Conservation (phyloP, 2,329 filamentous ascomycete genomes). For the Dactylellina leptospora region DNA sequence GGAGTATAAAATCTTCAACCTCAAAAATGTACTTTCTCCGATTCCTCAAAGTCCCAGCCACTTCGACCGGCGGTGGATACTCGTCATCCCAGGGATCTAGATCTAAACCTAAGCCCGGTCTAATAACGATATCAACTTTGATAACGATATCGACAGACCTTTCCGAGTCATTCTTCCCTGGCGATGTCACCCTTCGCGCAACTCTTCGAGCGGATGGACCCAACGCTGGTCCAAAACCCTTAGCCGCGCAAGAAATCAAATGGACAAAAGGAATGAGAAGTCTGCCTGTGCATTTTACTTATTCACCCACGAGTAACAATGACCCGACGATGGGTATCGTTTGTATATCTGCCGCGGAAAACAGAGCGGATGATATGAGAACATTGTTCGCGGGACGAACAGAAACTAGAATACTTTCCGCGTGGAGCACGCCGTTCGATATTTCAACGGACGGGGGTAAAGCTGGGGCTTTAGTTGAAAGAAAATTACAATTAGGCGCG, state of each 20-base stretch:
- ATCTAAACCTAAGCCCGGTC: constrained; percentile 58
- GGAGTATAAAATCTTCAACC: constrained; percentile 4
- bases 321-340: constrained; percentile 27
- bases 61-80: constrained; percentile 55
- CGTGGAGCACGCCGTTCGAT: constrained; percentile 54
- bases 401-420: constrained; percentile 52
- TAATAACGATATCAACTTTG: constrained; percentile 63
- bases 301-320: constrained; percentile 19
- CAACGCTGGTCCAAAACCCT: constrained; percentile 8
- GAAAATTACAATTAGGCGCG: constrained; percentile 64
- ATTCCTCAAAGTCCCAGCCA: constrained; percentile 71
- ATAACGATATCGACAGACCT: constrained; percentile 75
- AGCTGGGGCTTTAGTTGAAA: constrained; percentile 66
- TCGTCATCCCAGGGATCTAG: constrained; percentile 58
- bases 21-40: constrained; percentile 70
- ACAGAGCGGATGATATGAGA: constrained; percentile 54
- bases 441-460: constrained; percentile 57
- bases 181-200: constrained; percentile 49
- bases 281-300: constrained; percentile 52
- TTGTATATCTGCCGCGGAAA: constrained; percentile 48
- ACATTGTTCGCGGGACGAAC: constrained; percentile 19
- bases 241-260: constrained; percentile 42
- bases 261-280: constrained; percentile 56
- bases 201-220: constrained; percentile 38
- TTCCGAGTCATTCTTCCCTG: constrained; percentile 67